Evolutionary conservation across 352 stramenopile species (phyloP), one percentile per base, ranked within the genome.

Genomic region (Globisporangium rhizosaccharum): DNA sequence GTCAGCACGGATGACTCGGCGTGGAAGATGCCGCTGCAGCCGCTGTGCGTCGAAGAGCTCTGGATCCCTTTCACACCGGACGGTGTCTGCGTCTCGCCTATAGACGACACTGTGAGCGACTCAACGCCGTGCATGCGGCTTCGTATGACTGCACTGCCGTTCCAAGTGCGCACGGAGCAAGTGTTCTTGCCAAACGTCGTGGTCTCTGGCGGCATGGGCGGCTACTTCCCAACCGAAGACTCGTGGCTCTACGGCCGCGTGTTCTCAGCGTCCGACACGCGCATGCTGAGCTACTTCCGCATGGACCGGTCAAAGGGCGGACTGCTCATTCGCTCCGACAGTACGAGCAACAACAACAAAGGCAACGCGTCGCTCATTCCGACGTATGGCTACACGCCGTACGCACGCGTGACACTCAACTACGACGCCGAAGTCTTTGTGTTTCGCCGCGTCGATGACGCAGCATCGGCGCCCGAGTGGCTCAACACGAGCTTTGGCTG

Each of bases 271-370:
- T 90, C 82, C 0, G 71, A 85, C 39, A 82, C 78, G n/a, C 68
- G 70, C 33, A 66, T 94, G 66, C 59, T 84, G 30, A 88, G 73
- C 49, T 94, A 94, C 66, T 92, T 82, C n/a, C 77, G 79, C 53
- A 94, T 92, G 81, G 66, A 78, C 12, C 64, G 72, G 7, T 88
- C 81, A 0, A 74, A 73, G 28, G 82, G 85, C 1, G 82, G 82
- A 0, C 65, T 92, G 1, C 62, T 94, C 8, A 76, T 92, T 18
- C 79, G 85, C 46, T 78, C 80, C 0, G 65, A 76, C 47, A 87
- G 76, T 42, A 78, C 75, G 10, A 77, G 75, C n/a, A 85, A 88
- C 65, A 94, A 92, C 63, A 36, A 90, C 65, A 85, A 85, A 53
- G 84, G 84, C 41, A 92, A 94, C 57, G 62, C 66, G 4, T 81